Base-by-base conservation (phyloP, 1,139 yeast species). In the Geotrichum carabidarum region DNA sequence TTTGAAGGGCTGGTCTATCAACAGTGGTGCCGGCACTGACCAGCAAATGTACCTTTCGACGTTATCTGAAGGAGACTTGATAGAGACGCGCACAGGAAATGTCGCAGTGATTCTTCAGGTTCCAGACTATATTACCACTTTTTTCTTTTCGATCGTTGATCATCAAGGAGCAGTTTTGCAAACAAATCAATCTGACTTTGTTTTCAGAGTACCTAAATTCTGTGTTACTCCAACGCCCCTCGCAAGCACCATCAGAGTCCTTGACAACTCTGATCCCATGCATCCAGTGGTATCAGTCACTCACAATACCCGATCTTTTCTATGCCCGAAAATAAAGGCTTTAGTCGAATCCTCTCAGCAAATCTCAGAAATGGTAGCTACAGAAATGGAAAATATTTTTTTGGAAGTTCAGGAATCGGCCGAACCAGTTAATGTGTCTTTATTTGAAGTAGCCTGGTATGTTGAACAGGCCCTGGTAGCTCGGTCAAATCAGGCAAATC, bases 391-490 rank as follows among this genome's bases (percentile, higher is more conserved):
- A 36, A 44, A 51, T 8, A 47, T 60, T 14, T 52, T 60, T 30
- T 36, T 47, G 4, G 51, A 53, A 12, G 50, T 58, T 9, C 59
- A 56, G 22, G 54, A 53, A 5, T 41, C 54, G 4, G 51, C 50
- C 9, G 48, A 48, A 3, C 54, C 67, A 5, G 52, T 58, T 1
- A 63, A 61, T 42, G 52, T 64, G 9, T 60, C 68, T 3, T 57
- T 64, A 22, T 62, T 60, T 50, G 65, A 61, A 36, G 58, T 64
- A 4, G 65, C 59, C 36, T 53, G 56, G 44, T 54, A 56, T 41
- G 58, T 58, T 14, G 53, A 49, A 34, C 43, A 53, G 35, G 50
- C 52, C 31, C 31, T 53, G 18, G 18, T 53, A 4, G 30, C 50
- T 32, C 47, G 49, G 11, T 47, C 52, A n/a, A 42, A 50, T n/a